Evolutionary conservation across 169 alveolate species (phyloP).

Genomic region (Cryptosporidium felis): DNA sequence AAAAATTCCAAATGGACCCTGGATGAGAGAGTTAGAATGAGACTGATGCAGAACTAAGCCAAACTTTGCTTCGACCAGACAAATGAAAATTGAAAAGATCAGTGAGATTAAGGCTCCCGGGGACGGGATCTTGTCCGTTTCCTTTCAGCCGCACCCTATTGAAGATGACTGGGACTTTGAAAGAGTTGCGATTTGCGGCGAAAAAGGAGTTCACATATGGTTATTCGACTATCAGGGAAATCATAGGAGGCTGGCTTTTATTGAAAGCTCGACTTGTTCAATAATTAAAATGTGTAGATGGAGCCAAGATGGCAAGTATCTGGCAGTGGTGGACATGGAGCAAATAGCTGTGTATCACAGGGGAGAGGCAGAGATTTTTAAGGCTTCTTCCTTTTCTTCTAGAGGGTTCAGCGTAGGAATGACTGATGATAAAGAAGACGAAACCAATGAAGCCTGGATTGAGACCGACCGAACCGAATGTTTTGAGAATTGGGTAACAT

Average conservation of each 20-base stretch:
- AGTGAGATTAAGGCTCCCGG: constrained; percentile 58
- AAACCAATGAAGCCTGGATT: neutral
- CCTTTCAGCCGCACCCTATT: constrained; percentile 68
- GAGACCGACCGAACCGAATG: neutral
- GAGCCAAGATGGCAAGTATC: constrained; percentile 60
- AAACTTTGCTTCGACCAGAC: neutral
- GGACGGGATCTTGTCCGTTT: constrained; percentile 47
- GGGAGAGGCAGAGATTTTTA: neutral
- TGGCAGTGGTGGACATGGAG: constrained; percentile 66
- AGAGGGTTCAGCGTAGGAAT: neutral
- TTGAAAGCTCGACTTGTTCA: constrained; percentile 50
- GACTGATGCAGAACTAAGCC: neutral
- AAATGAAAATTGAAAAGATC: constrained; percentile 60
- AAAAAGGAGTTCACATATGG: constrained; percentile 58
- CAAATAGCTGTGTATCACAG: constrained; percentile 35
- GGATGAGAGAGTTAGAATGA: neutral
- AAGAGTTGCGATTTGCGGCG: constrained; percentile 63
- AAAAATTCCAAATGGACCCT: no score
- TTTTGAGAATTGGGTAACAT: constrained; percentile 49
- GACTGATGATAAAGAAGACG: neutral
- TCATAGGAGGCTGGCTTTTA: constrained; percentile 32
- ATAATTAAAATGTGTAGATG: constrained; percentile 56
- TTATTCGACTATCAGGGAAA: constrained; percentile 57
- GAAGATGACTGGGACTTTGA: constrained; percentile 43
- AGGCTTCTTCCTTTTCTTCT: no score